A percentile compares a stretch with the other conserved stretches of the same genome.
These are phyloP conservation scores for Chalara sp. DNA, from an alignment of 2,329 filamentous ascomycete species.

Conservation along the genomic window DNA sequence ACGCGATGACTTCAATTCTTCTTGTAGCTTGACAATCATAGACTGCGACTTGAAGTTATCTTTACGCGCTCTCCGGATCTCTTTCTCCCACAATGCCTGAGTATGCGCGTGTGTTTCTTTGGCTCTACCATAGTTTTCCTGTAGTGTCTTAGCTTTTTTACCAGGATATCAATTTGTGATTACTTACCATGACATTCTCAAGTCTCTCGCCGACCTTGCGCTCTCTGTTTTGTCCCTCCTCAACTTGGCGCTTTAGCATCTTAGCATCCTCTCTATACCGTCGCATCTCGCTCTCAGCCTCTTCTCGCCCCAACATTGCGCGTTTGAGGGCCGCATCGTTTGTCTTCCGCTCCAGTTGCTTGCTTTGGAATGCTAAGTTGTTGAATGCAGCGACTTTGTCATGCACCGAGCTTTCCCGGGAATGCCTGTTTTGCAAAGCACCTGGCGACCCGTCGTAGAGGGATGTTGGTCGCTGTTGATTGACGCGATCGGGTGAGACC, in stretches of 20 bases:
- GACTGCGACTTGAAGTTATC: constrained; percentile 73
- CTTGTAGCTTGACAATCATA: constrained; percentile 61
- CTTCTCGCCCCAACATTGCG: constrained; percentile 62
- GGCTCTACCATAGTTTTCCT: constrained; percentile 65
- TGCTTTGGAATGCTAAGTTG: constrained; percentile 48
- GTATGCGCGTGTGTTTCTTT: constrained; percentile 65
- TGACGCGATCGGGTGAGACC: constrained; percentile 58
- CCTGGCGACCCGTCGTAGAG: constrained; percentile 17
- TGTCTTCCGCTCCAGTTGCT: constrained; percentile 56
- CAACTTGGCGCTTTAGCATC: constrained; percentile 48
- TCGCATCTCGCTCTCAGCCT: constrained; percentile 63
- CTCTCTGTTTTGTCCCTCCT: constrained; percentile 61
- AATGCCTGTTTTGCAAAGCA: constrained; percentile 16
- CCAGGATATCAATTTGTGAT: constrained; percentile 7
- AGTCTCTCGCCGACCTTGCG: constrained; percentile 59
- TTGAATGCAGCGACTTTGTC: constrained; percentile 70
- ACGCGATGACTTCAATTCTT: constrained; percentile 61
- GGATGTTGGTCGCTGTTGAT: constrained; percentile 34
- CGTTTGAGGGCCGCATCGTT: constrained; percentile 60
- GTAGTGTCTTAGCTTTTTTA: constrained; percentile 8
- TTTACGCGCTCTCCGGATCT: constrained; percentile 62
- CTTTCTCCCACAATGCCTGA: constrained; percentile 65
- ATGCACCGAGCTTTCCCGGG: constrained; percentile 54
- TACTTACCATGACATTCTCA: constrained; percentile 61
- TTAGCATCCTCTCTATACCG: constrained; percentile 55